Conservation (phyloP, 169 alveolate species). For the Theileria annulata region DNA sequence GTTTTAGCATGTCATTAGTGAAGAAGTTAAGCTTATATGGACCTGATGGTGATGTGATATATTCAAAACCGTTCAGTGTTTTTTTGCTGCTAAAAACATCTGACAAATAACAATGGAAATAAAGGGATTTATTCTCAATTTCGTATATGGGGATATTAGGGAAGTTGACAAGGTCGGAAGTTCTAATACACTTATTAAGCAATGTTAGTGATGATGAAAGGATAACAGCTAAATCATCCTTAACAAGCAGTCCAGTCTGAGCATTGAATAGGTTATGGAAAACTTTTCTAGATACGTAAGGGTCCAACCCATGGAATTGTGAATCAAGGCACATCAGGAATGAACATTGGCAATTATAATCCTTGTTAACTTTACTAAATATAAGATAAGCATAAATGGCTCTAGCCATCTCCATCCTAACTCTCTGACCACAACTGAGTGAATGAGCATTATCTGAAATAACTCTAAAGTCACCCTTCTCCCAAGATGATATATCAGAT, state of each 20-base stretch:
- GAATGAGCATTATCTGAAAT: constrained; percentile 72
- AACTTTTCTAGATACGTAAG: not conserved
- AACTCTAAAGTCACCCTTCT: constrained; percentile 44
- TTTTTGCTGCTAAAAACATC: not conserved
- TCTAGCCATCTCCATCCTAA: constrained; percentile 89
- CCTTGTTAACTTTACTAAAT: constrained; percentile 43
- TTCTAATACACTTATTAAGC: not conserved
- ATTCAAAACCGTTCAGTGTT: not conserved
- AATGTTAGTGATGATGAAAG: not conserved
- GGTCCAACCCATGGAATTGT: constrained; percentile 41
- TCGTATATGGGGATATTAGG: not conserved
- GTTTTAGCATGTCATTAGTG: not conserved
- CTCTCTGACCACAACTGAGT: constrained; percentile 90
- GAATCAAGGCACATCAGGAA: constrained; percentile 57
- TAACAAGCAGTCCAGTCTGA: constrained; percentile 22
- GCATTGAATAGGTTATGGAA: not conserved
- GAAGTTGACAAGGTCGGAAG: not conserved
- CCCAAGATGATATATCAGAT: constrained; percentile 49
- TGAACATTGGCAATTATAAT: constrained; percentile 46
- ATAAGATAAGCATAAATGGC: constrained; percentile 80
- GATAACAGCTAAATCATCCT: constrained; percentile 31
- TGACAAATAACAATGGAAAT: not conserved
- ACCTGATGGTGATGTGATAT: not conserved
- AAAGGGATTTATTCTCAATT: not conserved
- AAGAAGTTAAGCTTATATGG: not conserved